A percentile compares a stretch with the other conserved stretches of the same genome.
phyloP scores from a whole-genome alignment of 257 asterid genomes.

The Plantago ovata region DNA sequence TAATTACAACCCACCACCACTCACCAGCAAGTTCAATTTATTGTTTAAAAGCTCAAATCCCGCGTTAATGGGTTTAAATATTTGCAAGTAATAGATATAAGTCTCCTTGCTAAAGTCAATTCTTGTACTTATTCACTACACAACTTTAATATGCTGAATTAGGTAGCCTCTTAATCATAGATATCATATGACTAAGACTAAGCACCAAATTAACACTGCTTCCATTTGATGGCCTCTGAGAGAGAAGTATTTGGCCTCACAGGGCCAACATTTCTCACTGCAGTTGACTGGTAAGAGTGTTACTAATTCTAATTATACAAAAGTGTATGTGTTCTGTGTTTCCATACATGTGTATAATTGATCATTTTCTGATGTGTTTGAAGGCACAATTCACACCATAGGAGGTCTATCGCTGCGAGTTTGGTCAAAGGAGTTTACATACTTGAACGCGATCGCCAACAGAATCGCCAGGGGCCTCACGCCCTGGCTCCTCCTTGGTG shows the following conservation, averaged over 20 bases:
- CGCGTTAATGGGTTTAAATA: too few species aligned
- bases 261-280: constrained; percentile 54
- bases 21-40: too few species aligned
- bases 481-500: constrained; percentile 81
- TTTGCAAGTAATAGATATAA: too few species aligned
- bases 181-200: too few species aligned
- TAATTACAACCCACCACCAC: background rate
- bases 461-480: constrained; percentile 40
- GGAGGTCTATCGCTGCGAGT: constrained; percentile 61
- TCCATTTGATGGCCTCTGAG: constrained; percentile 38
- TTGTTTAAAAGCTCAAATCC: too few species aligned
- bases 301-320: background rate
- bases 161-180: background rate
- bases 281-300: constrained; percentile 54
- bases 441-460: constrained; percentile 57
- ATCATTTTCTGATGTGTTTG: background rate
- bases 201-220: too few species aligned
- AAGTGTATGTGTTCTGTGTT: background rate
- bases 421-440: constrained; percentile 64
- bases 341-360: background rate
- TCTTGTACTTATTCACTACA: background rate
- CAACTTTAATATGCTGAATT: background rate
- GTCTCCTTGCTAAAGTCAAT: too few species aligned
- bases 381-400: constrained; percentile 59
- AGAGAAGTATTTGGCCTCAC: constrained; percentile 43